Evolutionary conservation across 2,329 filamentous ascomycete species (phyloP), one percentile per base, ranked within the genome.

Genomic region (Hirsutella rhossiliensis): DNA sequence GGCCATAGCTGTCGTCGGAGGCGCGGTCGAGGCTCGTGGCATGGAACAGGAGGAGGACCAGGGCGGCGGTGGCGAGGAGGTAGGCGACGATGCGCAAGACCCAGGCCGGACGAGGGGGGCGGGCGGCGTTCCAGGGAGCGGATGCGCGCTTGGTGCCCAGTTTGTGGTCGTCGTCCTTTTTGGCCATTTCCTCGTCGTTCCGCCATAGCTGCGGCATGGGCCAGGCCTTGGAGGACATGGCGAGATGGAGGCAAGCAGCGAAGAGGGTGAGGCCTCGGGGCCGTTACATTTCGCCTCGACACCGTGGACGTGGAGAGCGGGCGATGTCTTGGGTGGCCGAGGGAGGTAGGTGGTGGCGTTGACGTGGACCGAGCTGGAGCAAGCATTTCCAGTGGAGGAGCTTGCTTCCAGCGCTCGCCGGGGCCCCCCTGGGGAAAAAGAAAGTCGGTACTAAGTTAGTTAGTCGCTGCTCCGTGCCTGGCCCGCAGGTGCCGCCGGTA

Each of bases 141-240:
- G 20, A 18, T 8, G 30, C 11, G 11, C 43, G 48, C n/a, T 20
- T 47, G 17, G 44, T 52, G 15, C 57, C 44, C 27, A 47, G 39
- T 20, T 8, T n/a, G 31, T 69, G 65, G 56, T 80, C 75, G 56
- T 80, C 76, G 56, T 78, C 68, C 60, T 77, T 79, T 61, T 80
- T 80, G 42, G 69, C 71, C 57, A 76, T 62, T 52, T 76, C 73
- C 52, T 76, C 73, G 51, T 77, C 69, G 54, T 63, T 68, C 46
- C 68, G 57, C 59, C 72, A 74, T 43, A 72, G 57, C 19, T 32
- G 37, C 41, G 41, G 27, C 41, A 41, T 7, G 32, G 19, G 11
- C 47, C 47, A 47, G 28, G 19, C n/a, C 30, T 40, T 41, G 27
- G 42, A 41, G 28, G 44, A 17, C 47, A 49, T 49, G 18, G n/a